Conservation (phyloP, 495 filamentous ascomycete genomes). For the Penicillium paxilli region DNA sequence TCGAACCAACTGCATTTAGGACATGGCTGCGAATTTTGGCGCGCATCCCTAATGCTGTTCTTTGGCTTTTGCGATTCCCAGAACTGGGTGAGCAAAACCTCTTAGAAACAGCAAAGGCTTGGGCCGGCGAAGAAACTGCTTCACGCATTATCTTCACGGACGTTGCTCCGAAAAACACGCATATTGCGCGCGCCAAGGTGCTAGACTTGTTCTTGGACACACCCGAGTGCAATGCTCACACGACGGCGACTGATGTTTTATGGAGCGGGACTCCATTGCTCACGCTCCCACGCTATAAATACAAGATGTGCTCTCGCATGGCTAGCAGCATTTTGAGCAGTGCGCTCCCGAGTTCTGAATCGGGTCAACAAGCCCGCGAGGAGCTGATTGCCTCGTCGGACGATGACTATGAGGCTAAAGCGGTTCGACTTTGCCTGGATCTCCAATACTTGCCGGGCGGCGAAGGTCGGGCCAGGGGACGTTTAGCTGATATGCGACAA, state of each 20-base stretch:
- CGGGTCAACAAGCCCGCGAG: slow-evolving; percentile 64
- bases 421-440: slow-evolving; percentile 67
- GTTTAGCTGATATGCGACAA: slow-evolving; percentile 72
- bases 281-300: slow-evolving; percentile 89
- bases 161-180: slow-evolving; percentile 91
- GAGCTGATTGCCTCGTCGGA: slow-evolving; percentile 76
- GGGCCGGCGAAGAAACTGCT: slow-evolving; percentile 85
- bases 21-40: slow-evolving; percentile 94
- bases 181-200: slow-evolving; percentile 89
- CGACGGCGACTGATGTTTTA: slow-evolving; percentile 92
- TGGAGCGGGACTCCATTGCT: slow-evolving; percentile 95
- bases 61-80: slow-evolving; percentile 97
- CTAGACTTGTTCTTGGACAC: slow-evolving; percentile 97
- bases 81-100: slow-evolving; percentile 90
- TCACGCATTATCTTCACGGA: slow-evolving; percentile 95
- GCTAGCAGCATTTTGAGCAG: slow-evolving; percentile 91
- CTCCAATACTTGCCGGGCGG: slow-evolving; percentile 58
- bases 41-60: slow-evolving; percentile 80
- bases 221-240: slow-evolving; percentile 97
- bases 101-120: slow-evolving; percentile 71
- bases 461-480: slow-evolving; percentile 60
- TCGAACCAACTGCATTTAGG: slow-evolving; percentile 95
- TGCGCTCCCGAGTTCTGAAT: slow-evolving; percentile 69
- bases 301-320: slow-evolving; percentile 99
- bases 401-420: slow-evolving; percentile 82